Evolutionary conservation across 2,329 filamentous ascomycete species (phyloP).

Genomic region (Alternaria brassicae): DNA sequence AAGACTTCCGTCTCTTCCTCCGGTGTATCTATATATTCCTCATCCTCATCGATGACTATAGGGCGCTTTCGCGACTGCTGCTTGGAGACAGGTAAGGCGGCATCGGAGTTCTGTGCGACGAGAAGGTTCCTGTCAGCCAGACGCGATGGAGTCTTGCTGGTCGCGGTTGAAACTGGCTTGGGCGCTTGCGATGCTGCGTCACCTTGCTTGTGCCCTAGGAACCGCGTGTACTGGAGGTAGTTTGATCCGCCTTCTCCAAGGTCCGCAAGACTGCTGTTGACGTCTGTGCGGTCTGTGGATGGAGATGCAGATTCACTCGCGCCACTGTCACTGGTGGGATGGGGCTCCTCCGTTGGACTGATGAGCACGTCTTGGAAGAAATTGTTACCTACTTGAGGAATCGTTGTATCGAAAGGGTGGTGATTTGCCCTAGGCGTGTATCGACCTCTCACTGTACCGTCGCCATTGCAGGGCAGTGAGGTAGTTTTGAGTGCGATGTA

Average conservation of each 20-base stretch:
- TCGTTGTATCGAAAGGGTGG: constrained; percentile 16
- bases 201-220: too few species aligned
- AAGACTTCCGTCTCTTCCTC: neutral
- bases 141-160: neutral
- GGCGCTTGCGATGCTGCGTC: neutral
- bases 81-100: neutral
- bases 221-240: neutral
- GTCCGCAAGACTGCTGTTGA: neutral
- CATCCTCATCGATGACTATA: neutral
- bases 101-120: neutral
- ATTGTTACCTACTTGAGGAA: constrained; percentile 18
- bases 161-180: neutral
- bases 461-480: constrained; percentile 11
- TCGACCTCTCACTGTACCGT: neutral
- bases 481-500: constrained; percentile 20
- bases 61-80: neutral
- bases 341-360: neutral
- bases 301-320: neutral
- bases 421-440: constrained; percentile 3
- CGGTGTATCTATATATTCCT: neutral
- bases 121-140: too few species aligned
- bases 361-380: constrained; percentile 24
- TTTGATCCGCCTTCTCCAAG: neutral
- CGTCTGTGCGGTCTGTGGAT: neutral
- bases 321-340: neutral